phyloP scores from a whole-genome alignment of 345 rosid species.

The Arabis hirsuta region DNA sequence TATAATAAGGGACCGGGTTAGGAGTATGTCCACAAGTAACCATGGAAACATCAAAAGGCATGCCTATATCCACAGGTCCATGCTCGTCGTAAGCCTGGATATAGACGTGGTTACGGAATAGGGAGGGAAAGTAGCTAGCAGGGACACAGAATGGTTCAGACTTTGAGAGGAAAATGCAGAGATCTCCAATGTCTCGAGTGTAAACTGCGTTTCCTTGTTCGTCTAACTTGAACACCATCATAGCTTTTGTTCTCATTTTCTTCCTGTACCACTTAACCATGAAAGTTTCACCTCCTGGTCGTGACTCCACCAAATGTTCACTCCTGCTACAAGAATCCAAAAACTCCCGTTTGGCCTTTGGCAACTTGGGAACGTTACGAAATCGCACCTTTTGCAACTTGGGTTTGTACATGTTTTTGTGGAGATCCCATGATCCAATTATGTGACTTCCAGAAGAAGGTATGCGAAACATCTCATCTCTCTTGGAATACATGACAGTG shows the following conservation, averaged over 20 bases:
- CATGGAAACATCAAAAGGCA: not conserved
- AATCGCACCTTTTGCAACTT: not conserved
- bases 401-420: not conserved
- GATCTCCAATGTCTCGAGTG: not conserved
- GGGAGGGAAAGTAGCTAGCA: not conserved
- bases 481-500: constrained; percentile 8
- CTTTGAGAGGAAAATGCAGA: not conserved
- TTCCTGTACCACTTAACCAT: not conserved
- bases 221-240: not conserved
- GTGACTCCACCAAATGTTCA: constrained; percentile 2
- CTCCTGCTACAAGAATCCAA: not conserved
- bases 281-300: not conserved
- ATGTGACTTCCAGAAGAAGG: not conserved
- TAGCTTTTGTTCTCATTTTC: not conserved
- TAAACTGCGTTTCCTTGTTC: too few relatives aligned
- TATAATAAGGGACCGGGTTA: not conserved
- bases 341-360: not conserved
- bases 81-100: not conserved
- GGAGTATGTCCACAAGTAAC: not conserved
- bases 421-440: not conserved
- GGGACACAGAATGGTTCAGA: not conserved
- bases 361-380: not conserved
- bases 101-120: not conserved
- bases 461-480: not conserved
- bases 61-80: not conserved